These are phyloP conservation scores for Phialophora verrucosa DNA, from an alignment of 2,329 filamentous ascomycete species.

Conservation along the genomic window DNA sequence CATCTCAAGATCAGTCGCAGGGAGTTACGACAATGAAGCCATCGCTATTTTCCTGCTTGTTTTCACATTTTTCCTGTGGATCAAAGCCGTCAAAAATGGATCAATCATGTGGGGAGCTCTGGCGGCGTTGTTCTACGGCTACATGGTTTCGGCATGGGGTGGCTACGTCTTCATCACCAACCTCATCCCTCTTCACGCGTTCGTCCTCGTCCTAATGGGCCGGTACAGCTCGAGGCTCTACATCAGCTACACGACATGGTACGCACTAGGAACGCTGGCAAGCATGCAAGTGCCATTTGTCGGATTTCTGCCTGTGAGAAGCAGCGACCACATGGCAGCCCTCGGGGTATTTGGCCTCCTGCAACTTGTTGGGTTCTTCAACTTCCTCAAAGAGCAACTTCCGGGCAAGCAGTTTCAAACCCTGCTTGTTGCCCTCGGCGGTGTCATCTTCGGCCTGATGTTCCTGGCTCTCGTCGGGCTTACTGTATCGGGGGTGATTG, in stretches of 20 bases:
- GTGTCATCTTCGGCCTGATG: slow-evolving; percentile 74
- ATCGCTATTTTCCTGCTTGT: slow-evolving; percentile 99
- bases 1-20: slow-evolving; percentile 95
- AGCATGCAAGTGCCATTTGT: slow-evolving; percentile 99
- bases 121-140: slow-evolving; percentile 95
- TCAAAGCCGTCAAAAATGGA: slow-evolving; percentile 95
- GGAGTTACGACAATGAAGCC: slow-evolving; percentile 98
- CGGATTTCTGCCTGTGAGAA: slow-evolving; percentile 93
- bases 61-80: slow-evolving; percentile 98
- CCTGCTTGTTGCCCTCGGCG: slow-evolving; percentile 76
- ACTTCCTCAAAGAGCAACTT: slow-evolving; percentile 86
- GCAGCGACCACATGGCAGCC: slow-evolving; percentile 98
- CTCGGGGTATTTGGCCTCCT: slow-evolving; percentile 94
- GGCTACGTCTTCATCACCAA: slow-evolving; percentile 99
- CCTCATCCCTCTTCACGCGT: slow-evolving; percentile 88
- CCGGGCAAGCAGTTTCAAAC: slow-evolving; percentile 93
- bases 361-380: slow-evolving; percentile 89
- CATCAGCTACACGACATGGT: slow-evolving; percentile 98
- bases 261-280: slow-evolving; percentile 89
- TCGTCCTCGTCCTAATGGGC: slow-evolving; percentile 95
- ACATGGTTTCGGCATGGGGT: slow-evolving; percentile 99
- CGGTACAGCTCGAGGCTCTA: slow-evolving; percentile 93
- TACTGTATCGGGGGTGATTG: slow-evolving; percentile 87
- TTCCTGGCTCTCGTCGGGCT: slow-evolving; percentile 78
- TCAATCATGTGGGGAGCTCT: slow-evolving; percentile 96